A percentile compares a stretch with the other conserved stretches of the same genome.
These are phyloP conservation scores for Gynostemma pentaphyllum DNA, from an alignment of 306 rosid genomes.

Conservation along the genomic window DNA sequence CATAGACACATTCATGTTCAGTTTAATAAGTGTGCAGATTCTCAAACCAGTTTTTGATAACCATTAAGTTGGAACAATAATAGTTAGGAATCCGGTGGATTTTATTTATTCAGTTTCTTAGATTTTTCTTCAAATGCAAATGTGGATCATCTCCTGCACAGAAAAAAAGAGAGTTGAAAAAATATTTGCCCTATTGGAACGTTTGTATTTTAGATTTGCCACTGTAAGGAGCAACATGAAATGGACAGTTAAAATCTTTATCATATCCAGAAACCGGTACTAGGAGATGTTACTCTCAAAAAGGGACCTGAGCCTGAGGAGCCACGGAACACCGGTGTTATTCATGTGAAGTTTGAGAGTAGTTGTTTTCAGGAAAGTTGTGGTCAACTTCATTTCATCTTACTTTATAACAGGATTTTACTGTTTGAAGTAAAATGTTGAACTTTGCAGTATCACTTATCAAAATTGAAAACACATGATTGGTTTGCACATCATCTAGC, in stretches of 20 bases:
- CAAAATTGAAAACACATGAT: not conserved
- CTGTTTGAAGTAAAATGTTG: not conserved
- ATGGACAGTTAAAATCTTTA: not conserved
- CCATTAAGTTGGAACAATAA: not conserved
- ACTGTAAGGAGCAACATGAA: not conserved
- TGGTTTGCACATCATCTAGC: not conserved
- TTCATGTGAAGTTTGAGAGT: not conserved
- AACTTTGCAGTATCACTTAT: not conserved
- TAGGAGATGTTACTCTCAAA: not conserved
- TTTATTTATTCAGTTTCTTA: not conserved
- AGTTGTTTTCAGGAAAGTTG: not conserved
- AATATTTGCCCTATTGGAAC: not conserved
- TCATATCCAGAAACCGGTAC: not conserved
- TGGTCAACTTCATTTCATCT: not conserved
- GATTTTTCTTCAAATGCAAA: not conserved
- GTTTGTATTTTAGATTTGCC: not conserved
- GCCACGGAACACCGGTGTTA: not conserved
- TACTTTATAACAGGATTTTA: not conserved
- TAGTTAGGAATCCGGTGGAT: not conserved
- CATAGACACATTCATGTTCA: slow-evolving; percentile 2
- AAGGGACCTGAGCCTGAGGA: not conserved
- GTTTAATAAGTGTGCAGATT: not conserved
- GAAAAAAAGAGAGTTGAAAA: not conserved
- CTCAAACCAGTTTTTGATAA: not conserved
- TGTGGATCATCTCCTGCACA: not conserved